These are phyloP conservation scores for Hypoxylon trugodes DNA, from an alignment of 495 filamentous ascomycete species.

Conservation along the genomic window DNA sequence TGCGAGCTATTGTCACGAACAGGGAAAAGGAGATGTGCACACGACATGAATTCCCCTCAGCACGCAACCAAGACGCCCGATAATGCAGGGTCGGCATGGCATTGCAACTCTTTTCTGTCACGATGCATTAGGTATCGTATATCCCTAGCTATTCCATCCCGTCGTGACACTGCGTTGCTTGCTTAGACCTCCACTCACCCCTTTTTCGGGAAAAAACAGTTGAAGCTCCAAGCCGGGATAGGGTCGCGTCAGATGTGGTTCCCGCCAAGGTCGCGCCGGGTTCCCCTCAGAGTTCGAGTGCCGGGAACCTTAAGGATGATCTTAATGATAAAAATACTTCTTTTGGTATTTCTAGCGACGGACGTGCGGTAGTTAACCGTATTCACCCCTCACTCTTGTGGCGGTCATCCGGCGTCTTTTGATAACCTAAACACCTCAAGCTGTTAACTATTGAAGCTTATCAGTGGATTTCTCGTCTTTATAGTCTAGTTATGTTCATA, in stretches of 20 bases:
- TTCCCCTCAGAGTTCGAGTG: conserved; percentile 23
- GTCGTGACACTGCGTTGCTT: conserved; percentile 12
- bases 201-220: conserved; percentile 22
- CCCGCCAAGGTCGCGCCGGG: conserved; percentile 17
- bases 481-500: too few species aligned
- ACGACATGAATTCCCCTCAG: conserved; percentile 10
- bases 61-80: conserved; percentile 12
- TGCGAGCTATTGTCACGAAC: neutral
- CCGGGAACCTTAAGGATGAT: conserved; percentile 32
- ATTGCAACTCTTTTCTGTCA: conserved; percentile 17
- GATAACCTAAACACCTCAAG: neutral
- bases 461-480: neutral
- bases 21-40: conserved; percentile 1
- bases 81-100: conserved; percentile 20
- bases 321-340: conserved; percentile 3
- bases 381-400: neutral
- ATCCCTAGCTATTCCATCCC: conserved; percentile 9
- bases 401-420: neutral
- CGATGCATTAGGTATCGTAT: conserved; percentile 20
- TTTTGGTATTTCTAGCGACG: conserved; percentile 1
- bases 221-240: neutral
- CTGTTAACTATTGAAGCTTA: neutral
- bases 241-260: neutral
- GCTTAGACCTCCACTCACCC: neutral
- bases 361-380: conserved; percentile 11